Conservation (phyloP, 2,329 filamentous ascomycete species). For the Lecanicillium sp. region DNA sequence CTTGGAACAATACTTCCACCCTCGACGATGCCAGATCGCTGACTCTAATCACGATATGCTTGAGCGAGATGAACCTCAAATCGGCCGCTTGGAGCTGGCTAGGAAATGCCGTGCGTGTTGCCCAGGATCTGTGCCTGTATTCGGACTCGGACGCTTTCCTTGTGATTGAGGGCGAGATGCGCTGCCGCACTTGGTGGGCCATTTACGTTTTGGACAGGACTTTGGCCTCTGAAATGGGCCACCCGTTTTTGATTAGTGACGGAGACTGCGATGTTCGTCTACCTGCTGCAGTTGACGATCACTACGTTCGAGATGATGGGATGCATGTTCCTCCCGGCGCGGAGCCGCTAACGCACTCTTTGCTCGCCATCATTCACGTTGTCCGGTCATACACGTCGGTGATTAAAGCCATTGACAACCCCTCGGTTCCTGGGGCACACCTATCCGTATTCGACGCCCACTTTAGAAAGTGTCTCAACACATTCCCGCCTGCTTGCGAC, state of each 20-base stretch:
- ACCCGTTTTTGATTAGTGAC: constrained; percentile 77
- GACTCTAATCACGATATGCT: constrained; percentile 67
- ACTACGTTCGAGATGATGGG: constrained; percentile 56
- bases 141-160: constrained; percentile 65
- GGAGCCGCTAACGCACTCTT: constrained; percentile 56
- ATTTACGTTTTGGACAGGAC: constrained; percentile 84
- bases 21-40: constrained; percentile 68
- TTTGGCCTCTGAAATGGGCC: constrained; percentile 70
- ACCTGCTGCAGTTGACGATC: constrained; percentile 73
- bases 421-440: constrained; percentile 55
- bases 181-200: constrained; percentile 86
- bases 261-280: constrained; percentile 78
- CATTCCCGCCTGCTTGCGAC: constrained; percentile 69
- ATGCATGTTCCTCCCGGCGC: constrained; percentile 42
- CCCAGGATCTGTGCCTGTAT: constrained; percentile 78
- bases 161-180: constrained; percentile 74
- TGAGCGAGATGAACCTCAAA: constrained; percentile 79
- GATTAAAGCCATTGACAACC: constrained; percentile 59
- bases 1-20: constrained; percentile 71
- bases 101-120: constrained; percentile 67
- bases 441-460: constrained; percentile 75
- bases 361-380: constrained; percentile 74
- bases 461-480: constrained; percentile 64
- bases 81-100: constrained; percentile 83
- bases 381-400: constrained; percentile 70